Evolutionary conservation across 2,329 filamentous ascomycete species (phyloP).

Genomic region (Diatrype stigma): DNA sequence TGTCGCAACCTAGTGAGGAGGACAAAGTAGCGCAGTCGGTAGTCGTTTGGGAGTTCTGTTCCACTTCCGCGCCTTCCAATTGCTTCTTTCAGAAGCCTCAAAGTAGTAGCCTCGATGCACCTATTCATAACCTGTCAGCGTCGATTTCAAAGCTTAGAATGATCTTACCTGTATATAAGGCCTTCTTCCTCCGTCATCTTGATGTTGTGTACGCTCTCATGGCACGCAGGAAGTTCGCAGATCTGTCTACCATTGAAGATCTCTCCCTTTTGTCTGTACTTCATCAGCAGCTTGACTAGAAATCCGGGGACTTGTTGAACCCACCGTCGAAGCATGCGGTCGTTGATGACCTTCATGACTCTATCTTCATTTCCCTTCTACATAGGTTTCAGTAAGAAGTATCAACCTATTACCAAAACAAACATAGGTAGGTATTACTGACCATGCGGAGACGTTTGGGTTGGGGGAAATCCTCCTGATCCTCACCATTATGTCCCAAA

Average conservation of each 20-base stretch:
- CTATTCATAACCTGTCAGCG: neutral
- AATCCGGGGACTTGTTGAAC: neutral
- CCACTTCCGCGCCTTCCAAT: no score
- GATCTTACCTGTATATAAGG: constrained; percentile 4
- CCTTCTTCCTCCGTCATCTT: constrained; percentile 2
- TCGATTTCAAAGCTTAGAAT: neutral
- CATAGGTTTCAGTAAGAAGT: constrained; percentile 1
- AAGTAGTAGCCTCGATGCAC: neutral
- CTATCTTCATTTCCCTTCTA: neutral
- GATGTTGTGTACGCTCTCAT: neutral
- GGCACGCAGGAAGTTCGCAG: constrained; percentile 6
- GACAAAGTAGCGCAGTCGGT: no score
- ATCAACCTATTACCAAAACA: no score
- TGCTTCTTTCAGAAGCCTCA: no score
- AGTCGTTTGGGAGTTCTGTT: no score
- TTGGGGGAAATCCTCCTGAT: neutral
- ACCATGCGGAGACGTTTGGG: no score
- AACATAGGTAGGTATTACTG: neutral
- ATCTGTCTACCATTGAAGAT: constrained; percentile 6
- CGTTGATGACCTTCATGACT: constrained; percentile 4
- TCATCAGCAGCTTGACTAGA: neutral
- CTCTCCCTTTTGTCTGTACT: constrained; percentile 6
- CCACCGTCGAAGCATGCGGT: constrained; percentile 11
- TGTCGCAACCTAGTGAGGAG: no score
- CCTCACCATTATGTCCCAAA: no score